phyloP scores from a whole-genome alignment of 345 rosid species.

The Diplotaxis tenuifolia region DNA sequence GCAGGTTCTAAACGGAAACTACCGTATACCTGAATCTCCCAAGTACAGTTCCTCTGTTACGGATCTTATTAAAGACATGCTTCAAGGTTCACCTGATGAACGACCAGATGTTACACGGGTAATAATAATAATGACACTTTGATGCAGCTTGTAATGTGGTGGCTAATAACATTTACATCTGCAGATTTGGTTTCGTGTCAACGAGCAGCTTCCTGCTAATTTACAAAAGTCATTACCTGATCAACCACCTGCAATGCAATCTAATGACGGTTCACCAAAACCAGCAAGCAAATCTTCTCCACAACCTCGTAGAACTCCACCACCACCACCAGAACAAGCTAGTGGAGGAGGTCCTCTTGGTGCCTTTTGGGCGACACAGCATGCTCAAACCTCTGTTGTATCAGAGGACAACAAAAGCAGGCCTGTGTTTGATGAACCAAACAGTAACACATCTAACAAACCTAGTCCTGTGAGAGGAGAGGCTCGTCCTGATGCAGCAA shows the following conservation, averaged over 20 bases:
- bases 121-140: constrained; percentile 44
- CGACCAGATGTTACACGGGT: constrained; percentile 99
- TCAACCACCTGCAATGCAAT: constrained; percentile 64
- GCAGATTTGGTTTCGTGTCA: constrained; percentile 97
- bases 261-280: constrained; percentile 52
- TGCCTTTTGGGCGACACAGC: constrained; percentile 92
- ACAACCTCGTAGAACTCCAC: constrained; percentile 82
- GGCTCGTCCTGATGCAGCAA: constrained; percentile 32
- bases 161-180: constrained; percentile 49
- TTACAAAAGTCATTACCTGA: constrained; percentile 88
- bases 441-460: constrained; percentile 41
- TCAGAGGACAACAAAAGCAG: constrained; percentile 52
- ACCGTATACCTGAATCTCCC: constrained; percentile 82
- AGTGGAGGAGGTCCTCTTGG: constrained; percentile 63
- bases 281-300: constrained; percentile 55
- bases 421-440: constrained; percentile 69
- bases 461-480: constrained; percentile 51
- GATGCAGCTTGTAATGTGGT: constrained; percentile 62
- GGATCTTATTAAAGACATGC: constrained; percentile 80
- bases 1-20: constrained; percentile 90
- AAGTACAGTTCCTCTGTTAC: constrained; percentile 63
- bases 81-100: constrained; percentile 85
- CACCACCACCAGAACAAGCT: constrained; percentile 54
- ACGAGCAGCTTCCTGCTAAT: constrained; percentile 72
- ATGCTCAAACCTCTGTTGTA: constrained; percentile 55